Evolutionary conservation across 2,329 filamentous ascomycete genomes (phyloP), one percentile per base, ranked within the genome.

Genomic region (Penicillium sp.): DNA sequence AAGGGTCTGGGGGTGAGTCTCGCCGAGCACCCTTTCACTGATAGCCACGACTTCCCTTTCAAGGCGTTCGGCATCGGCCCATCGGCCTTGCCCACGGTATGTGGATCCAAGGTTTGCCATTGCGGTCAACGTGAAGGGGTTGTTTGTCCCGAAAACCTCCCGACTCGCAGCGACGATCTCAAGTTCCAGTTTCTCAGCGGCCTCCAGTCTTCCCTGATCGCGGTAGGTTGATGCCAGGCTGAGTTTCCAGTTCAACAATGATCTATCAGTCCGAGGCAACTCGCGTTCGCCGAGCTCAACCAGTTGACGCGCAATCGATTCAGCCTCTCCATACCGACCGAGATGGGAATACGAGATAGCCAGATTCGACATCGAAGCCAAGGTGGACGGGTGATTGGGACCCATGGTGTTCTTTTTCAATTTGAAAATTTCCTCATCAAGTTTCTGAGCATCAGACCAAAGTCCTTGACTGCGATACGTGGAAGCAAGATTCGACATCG

Each of bases 61-160:
- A 6, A 61, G 53, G 3, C 50, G 34, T 19, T 60, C 59, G 10
- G 59, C 59, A 26, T 61, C 56, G 1, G 23, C 30, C 45, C 44
- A 58, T 9, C 51, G 56, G 6, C 53, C 44, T 32, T 61, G 59
- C 7, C 27, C 30, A 1, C 55, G 55, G 16, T 55, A 58, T 18
- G 55, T 60, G 7, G 55, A 48, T 5, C 55, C 59, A 29, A 61
- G 42, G 10, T 60, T 61, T n/a, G 55, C 49, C 39, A 61, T 61
- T 6, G 51, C 48, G 11, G 41, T 55, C 16, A 61, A 29, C 1
- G 59, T 61, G n/a, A 49, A 49, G 4, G 49, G 27, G 42, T 59
- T 34, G 2, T 44, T 5, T 11, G 46, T 47, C 16, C 57, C 57
- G 11, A 56, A 35, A 10, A 42, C 23, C 7, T 53, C 29, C 8